Evolutionary conservation across 371 early-diverging fungal species (phyloP), one percentile per base, ranked within the genome.

Genomic region (Spraguea lophii): DNA sequence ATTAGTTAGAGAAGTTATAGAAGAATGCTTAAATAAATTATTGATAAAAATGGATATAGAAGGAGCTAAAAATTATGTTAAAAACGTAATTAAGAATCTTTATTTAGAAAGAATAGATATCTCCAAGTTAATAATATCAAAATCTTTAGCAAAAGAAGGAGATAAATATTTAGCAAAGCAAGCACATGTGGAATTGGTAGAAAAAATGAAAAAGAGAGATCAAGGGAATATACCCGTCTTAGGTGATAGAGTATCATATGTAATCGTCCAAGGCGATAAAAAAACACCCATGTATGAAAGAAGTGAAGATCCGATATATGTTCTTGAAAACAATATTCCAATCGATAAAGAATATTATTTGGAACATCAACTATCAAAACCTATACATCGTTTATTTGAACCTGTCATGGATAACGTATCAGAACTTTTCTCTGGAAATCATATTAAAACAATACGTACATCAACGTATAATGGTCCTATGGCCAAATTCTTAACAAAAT

Each of bases 221-320:
- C 78, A 91, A 16, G 74, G 89, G 7, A 85, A 86, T 30, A 93
- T 92, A 0, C 93, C 94, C 16, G 76, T 78, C 32, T 64, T 94
- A 9, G 99, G 99, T 23, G 98, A 99, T 63, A 83, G 99, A 62
- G 93, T 99, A n/a, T 84, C 90, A 0, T 99, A 94, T 70, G 94
- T 99, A 0, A 88, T 97, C 56, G 77, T 86, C 62, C 82, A 82
- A 61, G 89, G 82, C 1, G 69, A 80, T 15, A 88, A 81, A 55
- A 73, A 76, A 44, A 80, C 82, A 16, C 81, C 86, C 21, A 85
- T 91, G 1, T 89, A 92, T 61, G 94, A 93, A 57, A 85, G 87
- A 60, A 83, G 90, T 0, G 99, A 99, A 72, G 98, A 97, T 70
- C 99, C 99, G 15, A 76, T 95, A 19, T 94, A 84, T 61, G 99